phyloP scores from a whole-genome alignment of 208 protist species.

The Wallacemonas sp. region DNA sequence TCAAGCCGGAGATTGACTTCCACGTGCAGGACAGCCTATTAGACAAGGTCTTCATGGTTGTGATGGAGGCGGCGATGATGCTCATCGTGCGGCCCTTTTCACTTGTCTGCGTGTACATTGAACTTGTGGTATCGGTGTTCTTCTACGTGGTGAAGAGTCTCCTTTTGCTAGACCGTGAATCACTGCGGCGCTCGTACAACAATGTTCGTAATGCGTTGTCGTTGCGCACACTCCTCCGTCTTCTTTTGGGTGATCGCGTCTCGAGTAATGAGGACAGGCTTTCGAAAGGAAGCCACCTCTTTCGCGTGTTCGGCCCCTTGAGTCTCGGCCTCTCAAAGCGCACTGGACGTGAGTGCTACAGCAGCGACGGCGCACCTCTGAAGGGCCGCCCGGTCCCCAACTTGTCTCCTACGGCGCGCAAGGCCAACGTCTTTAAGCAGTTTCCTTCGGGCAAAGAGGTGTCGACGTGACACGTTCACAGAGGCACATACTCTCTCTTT shows the following conservation, averaged over 20 bases:
- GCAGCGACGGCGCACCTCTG: slow-evolving; percentile 12
- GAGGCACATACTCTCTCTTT: background rate
- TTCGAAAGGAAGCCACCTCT: slow-evolving; percentile 40
- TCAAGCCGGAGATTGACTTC: slow-evolving; percentile 45
- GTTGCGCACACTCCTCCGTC: slow-evolving; percentile 41
- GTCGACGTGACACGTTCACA: too few relatives aligned
- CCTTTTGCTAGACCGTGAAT: slow-evolving; percentile 16
- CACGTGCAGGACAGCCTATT: slow-evolving; percentile 24
- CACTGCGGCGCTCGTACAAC: slow-evolving; percentile 34
- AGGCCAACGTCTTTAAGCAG: background rate
- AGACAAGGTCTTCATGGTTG: slow-evolving; percentile 29
- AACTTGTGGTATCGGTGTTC: slow-evolving; percentile 45
- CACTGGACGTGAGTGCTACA: slow-evolving; percentile 26
- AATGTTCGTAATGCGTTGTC: slow-evolving; percentile 51
- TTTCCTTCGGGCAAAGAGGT: too few relatives aligned
- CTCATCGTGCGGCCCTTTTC: slow-evolving; percentile 52
- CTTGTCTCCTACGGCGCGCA: slow-evolving; percentile 22
- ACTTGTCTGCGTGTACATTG: slow-evolving; percentile 53
- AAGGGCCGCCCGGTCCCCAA: slow-evolving; percentile 4
- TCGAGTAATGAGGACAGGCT: slow-evolving; percentile 47
- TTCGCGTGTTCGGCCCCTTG: slow-evolving; percentile 55
- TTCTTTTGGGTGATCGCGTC: slow-evolving; percentile 49
- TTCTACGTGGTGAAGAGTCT: slow-evolving; percentile 17
- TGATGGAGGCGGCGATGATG: slow-evolving; percentile 45
- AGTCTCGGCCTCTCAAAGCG: slow-evolving; percentile 29